Conservation (phyloP, 306 rosid genomes). For the Vigna unguiculata region DNA sequence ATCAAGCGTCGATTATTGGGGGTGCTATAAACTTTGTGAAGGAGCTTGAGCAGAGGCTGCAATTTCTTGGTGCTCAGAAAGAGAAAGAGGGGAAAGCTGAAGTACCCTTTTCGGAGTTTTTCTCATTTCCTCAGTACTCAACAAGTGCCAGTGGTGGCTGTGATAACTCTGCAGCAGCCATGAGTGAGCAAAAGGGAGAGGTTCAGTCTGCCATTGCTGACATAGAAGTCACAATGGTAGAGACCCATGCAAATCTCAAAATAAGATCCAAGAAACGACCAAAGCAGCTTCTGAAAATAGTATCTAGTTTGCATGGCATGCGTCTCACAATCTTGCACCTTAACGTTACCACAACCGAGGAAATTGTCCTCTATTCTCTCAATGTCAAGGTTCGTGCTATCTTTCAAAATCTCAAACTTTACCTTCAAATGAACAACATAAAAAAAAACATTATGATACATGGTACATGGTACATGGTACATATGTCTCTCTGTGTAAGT, state of each 20-base stretch:
- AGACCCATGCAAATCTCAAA: conserved; percentile 87
- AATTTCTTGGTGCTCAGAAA: conserved; percentile 61
- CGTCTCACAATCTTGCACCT: conserved; percentile 85
- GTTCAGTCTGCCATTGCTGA: conserved; percentile 62
- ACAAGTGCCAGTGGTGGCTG: conserved; percentile 40
- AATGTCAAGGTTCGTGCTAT: conserved; percentile 72
- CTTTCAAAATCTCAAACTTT: not conserved
- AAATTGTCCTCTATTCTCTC: conserved; percentile 72
- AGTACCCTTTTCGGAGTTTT: conserved; percentile 86
- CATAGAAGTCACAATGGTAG: conserved; percentile 92
- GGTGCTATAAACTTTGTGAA: conserved; percentile 93
- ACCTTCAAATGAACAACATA: not conserved
- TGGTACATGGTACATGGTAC: too few species aligned
- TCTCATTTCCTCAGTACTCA: conserved; percentile 87
- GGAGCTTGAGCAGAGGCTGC: conserved; percentile 87
- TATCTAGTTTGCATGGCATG: conserved; percentile 71
- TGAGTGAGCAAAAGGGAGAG: conserved; percentile 43
- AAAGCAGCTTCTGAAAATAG: conserved; percentile 77
- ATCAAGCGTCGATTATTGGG: conserved; percentile 94
- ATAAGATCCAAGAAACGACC: conserved; percentile 75
- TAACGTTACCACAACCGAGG: conserved; percentile 68
- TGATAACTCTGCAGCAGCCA: conserved; percentile 43
- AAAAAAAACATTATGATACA: too few species aligned
- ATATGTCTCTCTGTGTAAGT: not conserved
- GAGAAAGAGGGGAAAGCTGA: conserved; percentile 37